Evolutionary conservation across 2,329 filamentous ascomycete species (phyloP).

Genomic region (Hypoxylon rubiginosum): DNA sequence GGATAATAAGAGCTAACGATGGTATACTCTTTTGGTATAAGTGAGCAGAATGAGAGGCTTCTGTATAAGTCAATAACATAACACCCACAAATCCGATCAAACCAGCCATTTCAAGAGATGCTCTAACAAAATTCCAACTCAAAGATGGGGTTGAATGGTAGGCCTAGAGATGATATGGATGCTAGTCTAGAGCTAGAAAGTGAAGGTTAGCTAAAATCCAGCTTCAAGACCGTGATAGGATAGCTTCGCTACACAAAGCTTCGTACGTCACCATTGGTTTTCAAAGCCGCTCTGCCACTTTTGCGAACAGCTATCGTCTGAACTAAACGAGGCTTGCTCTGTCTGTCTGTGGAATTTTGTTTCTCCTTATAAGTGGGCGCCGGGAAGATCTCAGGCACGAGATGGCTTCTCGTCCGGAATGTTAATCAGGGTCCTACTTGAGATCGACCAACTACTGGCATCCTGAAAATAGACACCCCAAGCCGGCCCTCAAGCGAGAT

Average conservation of each 20-base stretch:
- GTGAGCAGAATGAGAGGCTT: background rate
- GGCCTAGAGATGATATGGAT: background rate
- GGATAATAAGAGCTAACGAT: background rate
- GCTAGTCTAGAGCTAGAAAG: background rate
- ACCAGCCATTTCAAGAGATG: background rate
- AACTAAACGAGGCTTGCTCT: conserved; percentile 1
- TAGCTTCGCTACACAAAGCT: conserved; percentile 14
- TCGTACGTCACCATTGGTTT: conserved; percentile 22
- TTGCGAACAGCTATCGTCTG: background rate
- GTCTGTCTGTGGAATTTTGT: conserved; percentile 28
- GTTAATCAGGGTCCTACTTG: conserved; percentile 31
- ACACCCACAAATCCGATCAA: background rate
- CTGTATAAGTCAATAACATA: background rate
- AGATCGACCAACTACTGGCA: conserved; percentile 27
- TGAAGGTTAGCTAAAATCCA: no score
- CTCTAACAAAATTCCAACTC: background rate
- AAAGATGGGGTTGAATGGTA: background rate
- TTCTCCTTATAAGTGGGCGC: conserved; percentile 29
- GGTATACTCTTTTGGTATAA: background rate
- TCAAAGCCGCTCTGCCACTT: background rate
- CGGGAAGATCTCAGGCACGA: conserved; percentile 11
- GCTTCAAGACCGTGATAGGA: background rate
- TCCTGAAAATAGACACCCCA: conserved; percentile 29
- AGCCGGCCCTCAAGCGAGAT: conserved; percentile 31
- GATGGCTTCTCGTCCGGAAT: conserved; percentile 25